Evolutionary conservation across 306 rosid species (phyloP), one percentile per base, ranked within the genome.

Genomic region (Cucurbita moschata): DNA sequence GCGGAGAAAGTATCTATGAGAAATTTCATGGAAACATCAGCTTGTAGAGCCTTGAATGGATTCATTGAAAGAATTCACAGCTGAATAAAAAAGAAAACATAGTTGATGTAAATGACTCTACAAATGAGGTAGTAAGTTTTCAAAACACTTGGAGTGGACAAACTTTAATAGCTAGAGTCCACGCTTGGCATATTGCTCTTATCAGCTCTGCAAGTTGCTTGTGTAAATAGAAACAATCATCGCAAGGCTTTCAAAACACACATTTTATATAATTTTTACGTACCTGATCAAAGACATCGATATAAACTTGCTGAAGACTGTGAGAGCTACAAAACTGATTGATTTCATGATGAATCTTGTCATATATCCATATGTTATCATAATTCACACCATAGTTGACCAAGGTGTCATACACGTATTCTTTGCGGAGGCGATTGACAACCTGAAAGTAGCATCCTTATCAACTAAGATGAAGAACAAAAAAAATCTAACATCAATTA

Each of bases 231-330:
- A 72, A 40, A 19, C 6, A 55, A n/a, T 11, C 10, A 30, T 30
- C 14, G 39, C n/a, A 69, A 69, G 37, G 58, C 13, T 69, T 50
- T 70, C 30, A 75, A 50, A 70, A 44, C 46, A 70, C 56, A 16
- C 52, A 18, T 40, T 26, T 43, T 5, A 51, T 2, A 4, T 47
- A 62, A 35, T 64, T 72, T 79, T 69, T 79, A 23, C 37, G 38
- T 73, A 84, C 99, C 92, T 94, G 95, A 85, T 91, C 96, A 76
- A 94, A 94, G 60, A 89, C 96, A 85, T 94, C 97, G 76, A 94
- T 91, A 38, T 94, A 94, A 58, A 94, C 99, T 78, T 94, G 88
- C 75, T 86, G 97, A 70, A 94, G 92, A 83, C 80, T 59, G 67
- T 91, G 94, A 39, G 95, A 91, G 80, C 91, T 91, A 84, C 99